phyloP scores from a whole-genome alignment of 164 flowering plant species.

The Brasenia schreberi region DNA sequence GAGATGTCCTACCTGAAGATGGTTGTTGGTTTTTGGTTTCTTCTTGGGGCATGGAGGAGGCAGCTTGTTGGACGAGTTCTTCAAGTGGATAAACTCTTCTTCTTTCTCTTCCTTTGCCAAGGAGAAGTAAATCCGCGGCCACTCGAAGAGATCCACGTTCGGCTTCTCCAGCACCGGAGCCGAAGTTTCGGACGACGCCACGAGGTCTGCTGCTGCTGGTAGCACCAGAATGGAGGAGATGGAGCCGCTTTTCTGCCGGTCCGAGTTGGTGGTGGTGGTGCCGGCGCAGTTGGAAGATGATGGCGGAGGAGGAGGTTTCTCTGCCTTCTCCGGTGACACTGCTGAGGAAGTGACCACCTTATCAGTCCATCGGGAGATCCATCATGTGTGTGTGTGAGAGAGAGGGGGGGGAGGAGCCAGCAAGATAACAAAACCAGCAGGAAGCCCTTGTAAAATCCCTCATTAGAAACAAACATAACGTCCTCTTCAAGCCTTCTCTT shows the following conservation, averaged over 20 bases:
- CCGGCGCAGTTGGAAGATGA: background rate
- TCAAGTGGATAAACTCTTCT: constrained; percentile 62
- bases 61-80: constrained; percentile 39
- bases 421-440: too few species aligned
- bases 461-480: too few species aligned
- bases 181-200: background rate
- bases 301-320: background rate
- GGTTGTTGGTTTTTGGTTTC: constrained; percentile 26
- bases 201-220: background rate
- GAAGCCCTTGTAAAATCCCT: too few species aligned
- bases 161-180: constrained; percentile 10
- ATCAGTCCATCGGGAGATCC: constrained; percentile 11
- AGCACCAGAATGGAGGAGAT: background rate
- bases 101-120: constrained; percentile 68
- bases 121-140: constrained; percentile 45
- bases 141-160: constrained; percentile 21
- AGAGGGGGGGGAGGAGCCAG: background rate
- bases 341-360: constrained; percentile 4
- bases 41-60: constrained; percentile 52
- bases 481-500: too few species aligned
- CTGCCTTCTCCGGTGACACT: constrained; percentile 11
- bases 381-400: too few species aligned
- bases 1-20: too few species aligned
- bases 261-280: background rate
- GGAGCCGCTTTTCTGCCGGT: too few species aligned